Percentiles rank a stretch among this genome's conserved stretches.
Evolutionary conservation across 345 rosid species (phyloP).

Genomic region (Mangifera indica): DNA sequence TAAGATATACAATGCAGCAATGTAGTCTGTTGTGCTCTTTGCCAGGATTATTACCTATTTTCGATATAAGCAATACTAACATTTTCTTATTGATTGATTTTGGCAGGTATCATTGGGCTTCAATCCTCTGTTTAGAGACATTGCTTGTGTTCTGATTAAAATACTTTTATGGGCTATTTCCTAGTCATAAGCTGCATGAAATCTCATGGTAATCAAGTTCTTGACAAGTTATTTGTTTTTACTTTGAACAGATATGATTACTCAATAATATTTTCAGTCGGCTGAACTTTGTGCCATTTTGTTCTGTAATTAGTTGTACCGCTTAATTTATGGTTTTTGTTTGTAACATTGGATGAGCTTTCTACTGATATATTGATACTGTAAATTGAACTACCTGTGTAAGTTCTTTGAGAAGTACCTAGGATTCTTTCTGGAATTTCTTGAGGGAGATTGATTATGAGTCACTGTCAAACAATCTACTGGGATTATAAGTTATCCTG

Average conservation of each 20-base stretch:
- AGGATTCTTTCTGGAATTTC: no score
- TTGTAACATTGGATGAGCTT: neutral
- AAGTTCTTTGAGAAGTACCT: no score
- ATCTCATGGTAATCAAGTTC: neutral
- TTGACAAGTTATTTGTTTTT: neutral
- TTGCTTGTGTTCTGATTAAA: neutral
- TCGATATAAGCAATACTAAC: constrained; percentile 9
- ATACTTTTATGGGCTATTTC: neutral
- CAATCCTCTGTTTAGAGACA: constrained; percentile 56
- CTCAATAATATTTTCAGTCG: neutral
- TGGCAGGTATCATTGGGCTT: constrained; percentile 81
- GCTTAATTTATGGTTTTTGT: neutral
- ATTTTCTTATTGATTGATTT: constrained; percentile 9
- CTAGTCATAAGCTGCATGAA: neutral
- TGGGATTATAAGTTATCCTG: no score
- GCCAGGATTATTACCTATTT: neutral
- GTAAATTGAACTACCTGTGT: no score
- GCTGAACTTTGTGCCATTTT: neutral
- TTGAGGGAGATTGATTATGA: no score
- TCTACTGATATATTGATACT: neutral
- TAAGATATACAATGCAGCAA: neutral
- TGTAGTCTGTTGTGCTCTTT: no score
- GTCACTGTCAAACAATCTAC: no score
- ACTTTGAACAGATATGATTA: neutral
- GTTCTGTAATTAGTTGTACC: neutral